Base-by-base conservation (phyloP, 75 land plant species). In the Azolla pinnata region DNA sequence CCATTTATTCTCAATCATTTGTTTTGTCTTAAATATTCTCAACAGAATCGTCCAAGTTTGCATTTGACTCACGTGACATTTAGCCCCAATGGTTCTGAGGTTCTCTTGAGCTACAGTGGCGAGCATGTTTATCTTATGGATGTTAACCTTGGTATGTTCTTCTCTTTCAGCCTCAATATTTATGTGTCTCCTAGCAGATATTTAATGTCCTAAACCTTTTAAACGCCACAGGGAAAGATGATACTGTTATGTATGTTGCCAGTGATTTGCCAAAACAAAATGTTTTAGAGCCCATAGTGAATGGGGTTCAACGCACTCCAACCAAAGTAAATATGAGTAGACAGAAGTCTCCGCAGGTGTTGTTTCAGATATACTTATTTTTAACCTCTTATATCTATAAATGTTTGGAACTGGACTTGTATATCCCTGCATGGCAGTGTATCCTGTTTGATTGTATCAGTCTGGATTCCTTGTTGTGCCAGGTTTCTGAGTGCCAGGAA, bases 41-140 rank as follows among this genome's bases (percentile, higher is more conserved):
- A 35, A 21, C 84, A 92, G 97, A 77, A 78, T 28, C 82, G 81
- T 27, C 75, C 87, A 24, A 74, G 79, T 38, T 74, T 89, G 72
- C 98, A 93, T 50, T 78, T 93, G 2, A 93, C 98, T 24, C 98
- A 93, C 79, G 98, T 93, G 47, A 68, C 96, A 25, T 93, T 93
- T 60, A 89, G 98, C 65, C 90, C 98, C 2, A 79, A 81, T 63
- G 87, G 98, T 32, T 80, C 79, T 57, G 98, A 93, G 69, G 72
- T 93, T 61, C 80, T 93, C 46, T 59, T 89, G 57, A 93, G 85
- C 68, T 93, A 93, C 40, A 93, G 98, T 59, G 90, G 85, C 8
- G 98, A 93, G 61, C 96, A 93, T 79, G 87, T 86, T 18, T 93
- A 93, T 60, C 68, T 93, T 9, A 81, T 93, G 84, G 85, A 86